Percentiles rank a stretch among this genome's conserved stretches.
Conservation (phyloP, 1,284 basidiomycete species). For the Ceratobasidium sp. region DNA sequence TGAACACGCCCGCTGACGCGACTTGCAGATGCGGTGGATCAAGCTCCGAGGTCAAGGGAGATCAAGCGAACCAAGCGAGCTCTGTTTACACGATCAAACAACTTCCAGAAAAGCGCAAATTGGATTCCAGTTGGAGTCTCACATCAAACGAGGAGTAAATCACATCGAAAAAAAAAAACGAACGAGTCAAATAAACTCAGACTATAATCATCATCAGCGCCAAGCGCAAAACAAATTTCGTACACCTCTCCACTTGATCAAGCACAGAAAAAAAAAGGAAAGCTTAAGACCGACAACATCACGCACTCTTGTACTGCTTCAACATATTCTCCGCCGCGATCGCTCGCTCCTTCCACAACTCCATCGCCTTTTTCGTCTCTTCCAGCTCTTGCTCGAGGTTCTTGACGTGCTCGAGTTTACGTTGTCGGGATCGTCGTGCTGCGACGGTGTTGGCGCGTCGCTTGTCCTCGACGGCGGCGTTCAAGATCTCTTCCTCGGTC, state of each 20-base stretch:
- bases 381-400: slow-evolving; percentile 69
- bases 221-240: slow-evolving; percentile 9
- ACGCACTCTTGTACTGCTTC: slow-evolving; percentile 7
- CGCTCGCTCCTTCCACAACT: slow-evolving; percentile 70
- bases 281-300: neutral
- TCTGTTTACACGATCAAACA: neutral
- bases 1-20: no score
- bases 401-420: slow-evolving; percentile 79
- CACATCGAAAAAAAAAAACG: slow-evolving; percentile 3
- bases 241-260: neutral
- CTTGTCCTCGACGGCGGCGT: slow-evolving; percentile 78
- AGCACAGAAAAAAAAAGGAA: neutral
- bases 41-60: no score
- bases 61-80: neutral
- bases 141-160: neutral
- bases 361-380: slow-evolving; percentile 61
- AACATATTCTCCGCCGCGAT: slow-evolving; percentile 46
- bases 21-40: no score
- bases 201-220: neutral
- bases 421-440: slow-evolving; percentile 77
- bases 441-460: slow-evolving; percentile 84
- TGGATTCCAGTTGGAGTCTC: neutral
- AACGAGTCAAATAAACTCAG: neutral
- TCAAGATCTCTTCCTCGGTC: slow-evolving; percentile 60
- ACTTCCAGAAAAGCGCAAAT: neutral